These are phyloP conservation scores for Litsea cubeba DNA, from an alignment of 164 flowering plant genomes.

Conservation along the genomic window DNA sequence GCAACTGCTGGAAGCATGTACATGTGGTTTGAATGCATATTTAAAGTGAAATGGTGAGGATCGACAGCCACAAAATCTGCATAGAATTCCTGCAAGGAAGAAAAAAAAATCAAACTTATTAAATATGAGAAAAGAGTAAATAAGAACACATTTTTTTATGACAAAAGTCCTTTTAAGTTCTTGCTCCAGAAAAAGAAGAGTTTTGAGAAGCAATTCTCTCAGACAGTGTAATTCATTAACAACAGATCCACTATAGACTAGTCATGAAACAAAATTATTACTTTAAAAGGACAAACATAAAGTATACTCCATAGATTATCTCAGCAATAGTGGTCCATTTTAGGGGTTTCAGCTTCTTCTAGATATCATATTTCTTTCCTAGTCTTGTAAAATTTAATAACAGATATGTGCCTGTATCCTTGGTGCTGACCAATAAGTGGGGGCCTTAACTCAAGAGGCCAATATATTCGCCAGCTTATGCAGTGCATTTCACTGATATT, in stretches of 20 bases:
- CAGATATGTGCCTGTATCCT: too few relatives aligned
- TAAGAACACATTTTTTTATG: neutral
- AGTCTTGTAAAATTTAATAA: too few relatives aligned
- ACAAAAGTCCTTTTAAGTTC: neutral
- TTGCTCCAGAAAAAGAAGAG: neutral
- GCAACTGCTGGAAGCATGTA: slow-evolving; percentile 94
- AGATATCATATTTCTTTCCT: too few relatives aligned
- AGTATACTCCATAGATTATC: neutral
- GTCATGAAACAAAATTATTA: too few relatives aligned
- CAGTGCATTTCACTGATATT: too few relatives aligned
- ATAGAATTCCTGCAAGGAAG: slow-evolving; percentile 78
- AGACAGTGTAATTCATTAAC: neutral
- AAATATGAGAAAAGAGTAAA: neutral
- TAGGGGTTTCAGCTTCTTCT: neutral
- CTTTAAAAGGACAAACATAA: neutral
- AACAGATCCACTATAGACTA: too few relatives aligned
- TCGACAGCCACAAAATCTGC: slow-evolving; percentile 89
- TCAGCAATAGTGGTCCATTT: neutral
- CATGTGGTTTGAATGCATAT: slow-evolving; percentile 57
- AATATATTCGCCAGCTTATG: too few relatives aligned
- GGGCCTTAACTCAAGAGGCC: too few relatives aligned
- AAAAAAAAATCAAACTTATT: neutral
- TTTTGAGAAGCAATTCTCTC: neutral
- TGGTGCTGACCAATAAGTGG: too few relatives aligned
- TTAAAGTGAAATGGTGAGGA: slow-evolving; percentile 77